These are phyloP conservation scores for Antrodiella citrinella DNA, from an alignment of 768 basidiomycete genomes.

Conservation along the genomic window DNA sequence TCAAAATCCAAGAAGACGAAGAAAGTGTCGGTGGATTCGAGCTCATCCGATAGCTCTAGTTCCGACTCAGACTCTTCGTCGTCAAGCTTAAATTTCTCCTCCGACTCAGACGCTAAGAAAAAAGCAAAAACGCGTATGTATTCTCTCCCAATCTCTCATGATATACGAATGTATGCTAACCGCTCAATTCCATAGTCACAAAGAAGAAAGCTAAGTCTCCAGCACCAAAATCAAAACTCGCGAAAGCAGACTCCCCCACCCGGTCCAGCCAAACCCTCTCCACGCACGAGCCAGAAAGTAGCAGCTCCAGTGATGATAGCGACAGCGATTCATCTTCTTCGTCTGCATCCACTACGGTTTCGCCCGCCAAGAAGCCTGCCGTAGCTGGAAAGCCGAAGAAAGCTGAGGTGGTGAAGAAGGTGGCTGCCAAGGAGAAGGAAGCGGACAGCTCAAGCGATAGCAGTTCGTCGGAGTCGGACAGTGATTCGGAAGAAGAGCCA, in stretches of 20 bases:
- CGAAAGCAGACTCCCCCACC: slow-evolving; percentile 2
- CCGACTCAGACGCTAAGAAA: slow-evolving; percentile 6
- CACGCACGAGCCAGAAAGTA: slow-evolving; percentile 1
- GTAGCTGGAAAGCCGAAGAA: slow-evolving; percentile 4
- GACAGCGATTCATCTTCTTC: slow-evolving; percentile 3
- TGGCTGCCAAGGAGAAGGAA: slow-evolving; percentile 1
- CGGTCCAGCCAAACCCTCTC: slow-evolving; percentile 9
- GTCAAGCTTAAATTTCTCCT: slow-evolving; percentile 11
- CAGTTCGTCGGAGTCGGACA: neutral
- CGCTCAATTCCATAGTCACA: too few relatives aligned
- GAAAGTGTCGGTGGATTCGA: slow-evolving; percentile 3
- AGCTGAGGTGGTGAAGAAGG: slow-evolving; percentile 2
- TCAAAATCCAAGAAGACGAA: neutral
- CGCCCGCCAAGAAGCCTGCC: neutral
- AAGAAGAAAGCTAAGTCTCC: neutral
- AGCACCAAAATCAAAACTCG: neutral
- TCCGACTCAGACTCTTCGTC: slow-evolving; percentile 23
- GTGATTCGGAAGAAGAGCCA: too few relatives aligned
- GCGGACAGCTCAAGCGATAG: slow-evolving; percentile 9
- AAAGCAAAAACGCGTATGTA: neutral
- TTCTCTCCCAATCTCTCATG: neutral
- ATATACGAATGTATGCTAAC: neutral
- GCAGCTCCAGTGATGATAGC: slow-evolving; percentile 1
- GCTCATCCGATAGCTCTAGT: slow-evolving; percentile 11
- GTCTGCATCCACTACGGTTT: slow-evolving; percentile 1